A percentile compares a stretch with the other conserved stretches of the same genome.
Evolutionary conservation across 2,329 filamentous ascomycete genomes (phyloP).

Genomic region (Elsinoe fawcettii): DNA sequence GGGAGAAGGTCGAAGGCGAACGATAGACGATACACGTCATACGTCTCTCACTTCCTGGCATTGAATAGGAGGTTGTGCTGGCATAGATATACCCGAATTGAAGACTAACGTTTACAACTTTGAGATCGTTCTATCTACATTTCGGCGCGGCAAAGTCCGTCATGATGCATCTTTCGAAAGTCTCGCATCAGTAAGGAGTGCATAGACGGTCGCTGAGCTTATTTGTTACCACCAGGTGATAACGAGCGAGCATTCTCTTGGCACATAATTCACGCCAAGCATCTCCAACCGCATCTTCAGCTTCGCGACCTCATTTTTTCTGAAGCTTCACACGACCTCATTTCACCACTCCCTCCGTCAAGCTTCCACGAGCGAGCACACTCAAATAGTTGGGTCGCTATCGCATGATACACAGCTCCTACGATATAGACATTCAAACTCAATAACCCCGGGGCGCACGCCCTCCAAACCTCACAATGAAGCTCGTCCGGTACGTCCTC

Average conservation of each 20-base stretch:
- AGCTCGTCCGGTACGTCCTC: conserved; percentile 80
- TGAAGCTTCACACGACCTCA: not conserved
- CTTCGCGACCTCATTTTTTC: conserved; percentile 12
- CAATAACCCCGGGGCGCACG: not conserved
- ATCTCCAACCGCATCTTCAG: not conserved
- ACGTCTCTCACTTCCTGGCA: not conserved
- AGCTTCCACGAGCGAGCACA: not conserved
- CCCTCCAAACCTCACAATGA: conserved; percentile 56
- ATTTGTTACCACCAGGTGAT: no score
- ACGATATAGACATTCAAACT: not conserved
- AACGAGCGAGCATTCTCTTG: not conserved
- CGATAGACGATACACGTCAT: conserved; percentile 25
- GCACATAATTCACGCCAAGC: conserved; percentile 1
- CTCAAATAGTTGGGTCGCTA: not conserved
- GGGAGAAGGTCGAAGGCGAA: conserved; percentile 83
- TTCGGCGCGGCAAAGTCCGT: no score
- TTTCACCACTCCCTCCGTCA: not conserved
- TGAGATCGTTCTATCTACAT: no score
- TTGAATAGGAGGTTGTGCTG: not conserved
- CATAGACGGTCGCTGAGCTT: no score
- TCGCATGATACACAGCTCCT: not conserved
- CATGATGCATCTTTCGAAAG: no score
- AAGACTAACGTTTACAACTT: not conserved
- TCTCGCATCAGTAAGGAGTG: no score
- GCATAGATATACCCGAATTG: conserved; percentile 15